These are phyloP conservation scores for Sphaerobolus stellatus DNA, from an alignment of 1,284 basidiomycete genomes.

Conservation along the genomic window DNA sequence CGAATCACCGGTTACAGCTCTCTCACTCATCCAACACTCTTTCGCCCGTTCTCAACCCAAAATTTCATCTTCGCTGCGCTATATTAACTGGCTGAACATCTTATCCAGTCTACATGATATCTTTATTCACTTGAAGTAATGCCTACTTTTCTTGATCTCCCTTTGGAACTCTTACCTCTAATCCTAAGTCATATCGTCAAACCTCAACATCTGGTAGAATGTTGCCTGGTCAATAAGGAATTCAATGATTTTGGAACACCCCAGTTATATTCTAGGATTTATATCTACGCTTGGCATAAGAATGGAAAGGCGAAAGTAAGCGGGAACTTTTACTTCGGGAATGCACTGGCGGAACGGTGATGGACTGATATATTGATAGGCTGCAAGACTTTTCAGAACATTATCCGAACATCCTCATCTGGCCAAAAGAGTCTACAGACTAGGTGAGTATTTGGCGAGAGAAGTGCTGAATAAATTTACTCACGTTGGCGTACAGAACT, in stretches of 20 bases:
- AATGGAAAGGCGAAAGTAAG: slow-evolving; percentile 56
- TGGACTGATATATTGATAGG: slow-evolving; percentile 33
- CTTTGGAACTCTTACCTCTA: slow-evolving; percentile 56
- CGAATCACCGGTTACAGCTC: too few species aligned
- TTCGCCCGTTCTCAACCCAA: too few species aligned
- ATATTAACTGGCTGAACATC: too few species aligned
- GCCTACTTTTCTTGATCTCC: slow-evolving; percentile 50
- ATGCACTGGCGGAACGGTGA: not conserved
- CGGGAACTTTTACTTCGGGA: not conserved
- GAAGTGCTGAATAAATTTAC: not conserved
- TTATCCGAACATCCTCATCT: slow-evolving; percentile 47
- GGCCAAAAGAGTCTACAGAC: slow-evolving; percentile 50
- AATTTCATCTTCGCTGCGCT: too few species aligned
- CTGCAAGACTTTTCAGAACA: slow-evolving; percentile 52
- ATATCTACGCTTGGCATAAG: slow-evolving; percentile 67
- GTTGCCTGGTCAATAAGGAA: slow-evolving; percentile 54
- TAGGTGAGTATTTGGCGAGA: slow-evolving; percentile 44
- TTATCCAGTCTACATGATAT: too few species aligned
- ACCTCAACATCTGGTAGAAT: slow-evolving; percentile 48
- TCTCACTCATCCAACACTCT: too few species aligned
- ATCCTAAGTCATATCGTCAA: slow-evolving; percentile 51
- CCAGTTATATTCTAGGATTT: slow-evolving; percentile 52
- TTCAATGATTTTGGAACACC: slow-evolving; percentile 51
- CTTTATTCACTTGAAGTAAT: too few species aligned
- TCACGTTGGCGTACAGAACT: slow-evolving; percentile 44